A percentile compares a stretch with the other conserved stretches of the same genome.
Conservation (phyloP, 176 grass and related monocot genomes). For the Triticum monococcum region DNA sequence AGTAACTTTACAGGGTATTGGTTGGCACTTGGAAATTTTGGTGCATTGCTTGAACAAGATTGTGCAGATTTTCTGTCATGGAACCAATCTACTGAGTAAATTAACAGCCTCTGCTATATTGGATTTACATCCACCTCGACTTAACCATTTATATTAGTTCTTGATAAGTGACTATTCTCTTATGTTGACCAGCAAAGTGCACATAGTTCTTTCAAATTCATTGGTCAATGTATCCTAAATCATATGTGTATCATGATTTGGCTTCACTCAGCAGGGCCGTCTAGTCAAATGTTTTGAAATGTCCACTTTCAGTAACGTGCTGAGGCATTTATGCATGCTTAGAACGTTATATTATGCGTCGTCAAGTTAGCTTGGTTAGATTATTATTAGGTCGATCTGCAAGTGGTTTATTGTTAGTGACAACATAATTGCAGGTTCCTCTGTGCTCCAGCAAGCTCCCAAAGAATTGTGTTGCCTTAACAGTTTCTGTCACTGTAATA, state of each 20-base stretch:
- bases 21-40: background rate
- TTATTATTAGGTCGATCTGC: background rate
- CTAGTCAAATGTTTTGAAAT: background rate
- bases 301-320: background rate
- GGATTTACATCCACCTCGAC: background rate
- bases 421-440: background rate
- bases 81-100: background rate
- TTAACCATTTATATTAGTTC: background rate
- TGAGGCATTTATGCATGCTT: background rate
- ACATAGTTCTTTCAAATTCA: background rate
- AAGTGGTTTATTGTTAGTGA: background rate
- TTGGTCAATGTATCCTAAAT: background rate
- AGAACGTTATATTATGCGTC: background rate
- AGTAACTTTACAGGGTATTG: constrained; percentile 11
- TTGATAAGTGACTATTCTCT: background rate
- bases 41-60: background rate
- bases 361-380: background rate
- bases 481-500: background rate
- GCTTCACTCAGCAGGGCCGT: background rate
- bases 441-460: background rate
- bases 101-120: background rate
- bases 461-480: background rate
- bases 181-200: background rate
- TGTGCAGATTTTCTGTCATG: background rate
- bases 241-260: background rate